phyloP scores from a whole-genome alignment of 495 filamentous ascomycete species.

The Penicillium robsamsonii region DNA sequence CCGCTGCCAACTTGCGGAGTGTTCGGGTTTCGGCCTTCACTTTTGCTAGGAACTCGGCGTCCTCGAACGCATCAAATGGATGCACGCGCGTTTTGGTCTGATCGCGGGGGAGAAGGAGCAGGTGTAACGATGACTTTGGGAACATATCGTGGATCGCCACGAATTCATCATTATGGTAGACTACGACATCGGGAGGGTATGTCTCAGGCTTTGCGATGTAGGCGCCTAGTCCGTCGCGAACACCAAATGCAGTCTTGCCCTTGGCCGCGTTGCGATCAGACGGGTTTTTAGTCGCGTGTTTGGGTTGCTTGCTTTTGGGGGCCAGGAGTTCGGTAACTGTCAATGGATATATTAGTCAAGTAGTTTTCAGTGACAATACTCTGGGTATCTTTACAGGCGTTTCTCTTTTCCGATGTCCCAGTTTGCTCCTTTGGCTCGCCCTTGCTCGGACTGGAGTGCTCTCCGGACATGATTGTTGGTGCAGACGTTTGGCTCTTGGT shows the following conservation, averaged over 20 bases:
- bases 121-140: constrained; percentile 81
- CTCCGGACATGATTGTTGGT: constrained; percentile 11
- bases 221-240: constrained; percentile 62
- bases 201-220: constrained; percentile 69
- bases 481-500: neutral
- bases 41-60: constrained; percentile 65
- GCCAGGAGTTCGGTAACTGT: constrained; percentile 70
- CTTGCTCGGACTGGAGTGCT: neutral
- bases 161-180: constrained; percentile 67
- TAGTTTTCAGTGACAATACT: neutral
- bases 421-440: constrained; percentile 6
- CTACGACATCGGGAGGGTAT: constrained; percentile 59
- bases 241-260: constrained; percentile 33
- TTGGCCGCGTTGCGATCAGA: constrained; percentile 26
- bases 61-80: constrained; percentile 75
- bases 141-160: constrained; percentile 82
- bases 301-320: constrained; percentile 50
- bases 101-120: constrained; percentile 81
- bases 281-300: constrained; percentile 29
- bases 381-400: constrained; percentile 38
- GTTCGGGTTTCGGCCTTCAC: constrained; percentile 59
- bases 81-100: constrained; percentile 58
- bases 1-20: constrained; percentile 63
- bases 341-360: neutral
- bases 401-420: constrained; percentile 36